A percentile compares a stretch with the other conserved stretches of the same genome.
Conservation (phyloP, 1,139 yeast species). For the Pichia terricola region DNA sequence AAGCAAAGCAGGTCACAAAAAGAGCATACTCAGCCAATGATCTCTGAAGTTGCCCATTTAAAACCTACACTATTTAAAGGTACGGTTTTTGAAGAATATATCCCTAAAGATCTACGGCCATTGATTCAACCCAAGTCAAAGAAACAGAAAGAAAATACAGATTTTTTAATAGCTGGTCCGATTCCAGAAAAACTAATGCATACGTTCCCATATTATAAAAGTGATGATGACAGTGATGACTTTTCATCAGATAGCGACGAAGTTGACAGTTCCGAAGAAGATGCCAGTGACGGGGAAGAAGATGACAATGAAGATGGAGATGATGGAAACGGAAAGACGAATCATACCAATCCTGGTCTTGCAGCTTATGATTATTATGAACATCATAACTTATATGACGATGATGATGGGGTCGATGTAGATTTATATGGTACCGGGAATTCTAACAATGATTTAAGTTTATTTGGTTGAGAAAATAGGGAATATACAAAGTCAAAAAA, state of each 20-base stretch:
- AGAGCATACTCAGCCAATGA: not conserved
- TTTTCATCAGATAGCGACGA: slow-evolving; percentile 9
- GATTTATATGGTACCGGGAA: slow-evolving; percentile 14
- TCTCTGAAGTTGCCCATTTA: slow-evolving; percentile 9
- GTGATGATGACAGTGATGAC: slow-evolving; percentile 16
- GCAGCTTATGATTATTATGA: slow-evolving; percentile 20
- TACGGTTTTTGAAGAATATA: slow-evolving; percentile 18
- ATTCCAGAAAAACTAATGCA: slow-evolving; percentile 24
- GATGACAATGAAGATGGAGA: slow-evolving; percentile 2
- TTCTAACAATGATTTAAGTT: slow-evolving; percentile 11
- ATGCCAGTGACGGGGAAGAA: not conserved
- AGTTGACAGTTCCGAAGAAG: not conserved
- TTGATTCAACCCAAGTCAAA: slow-evolving; percentile 10
- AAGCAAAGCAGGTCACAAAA: not conserved
- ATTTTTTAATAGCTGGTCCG: slow-evolving; percentile 25
- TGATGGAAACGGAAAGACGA: not conserved
- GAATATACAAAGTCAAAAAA: no score
- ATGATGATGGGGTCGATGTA: slow-evolving; percentile 9
- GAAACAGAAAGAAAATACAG: slow-evolving; percentile 12
- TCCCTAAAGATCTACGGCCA: slow-evolving; percentile 20
- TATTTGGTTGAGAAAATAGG: slow-evolving; percentile 10
- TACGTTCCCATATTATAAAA: slow-evolving; percentile 23
- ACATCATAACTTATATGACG: slow-evolving; percentile 14
- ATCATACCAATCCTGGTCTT: slow-evolving; percentile 4
- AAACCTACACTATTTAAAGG: slow-evolving; percentile 18